Evolutionary conservation across 495 filamentous ascomycete genomes (phyloP).

Genomic region (Penicillium tannophilum): DNA sequence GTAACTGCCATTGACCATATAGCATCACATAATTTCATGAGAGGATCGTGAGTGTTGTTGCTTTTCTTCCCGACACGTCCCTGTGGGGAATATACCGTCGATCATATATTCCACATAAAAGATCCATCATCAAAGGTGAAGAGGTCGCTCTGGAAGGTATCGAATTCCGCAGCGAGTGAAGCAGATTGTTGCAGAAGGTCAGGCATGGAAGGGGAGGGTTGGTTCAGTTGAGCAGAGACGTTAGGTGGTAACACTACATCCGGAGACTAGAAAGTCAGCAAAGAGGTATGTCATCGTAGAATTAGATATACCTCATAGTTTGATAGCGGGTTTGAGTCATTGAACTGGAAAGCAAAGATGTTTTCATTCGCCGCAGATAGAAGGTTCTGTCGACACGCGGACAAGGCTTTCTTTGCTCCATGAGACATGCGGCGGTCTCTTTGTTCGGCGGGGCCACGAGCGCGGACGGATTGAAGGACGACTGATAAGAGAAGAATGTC

Average conservation of each 20-base stretch:
- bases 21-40: no score
- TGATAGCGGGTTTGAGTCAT: conserved; percentile 3
- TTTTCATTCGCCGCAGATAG: conserved; percentile 15
- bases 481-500: conserved; percentile 30
- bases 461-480: conserved; percentile 26
- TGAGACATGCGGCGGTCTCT: conserved; percentile 23
- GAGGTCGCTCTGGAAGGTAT: conserved; percentile 24
- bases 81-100: neutral
- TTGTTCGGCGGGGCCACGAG: conserved; percentile 18
- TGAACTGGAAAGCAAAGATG: neutral
- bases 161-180: conserved; percentile 21
- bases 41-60: no score
- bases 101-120: conserved; percentile 26
- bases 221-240: neutral
- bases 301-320: neutral
- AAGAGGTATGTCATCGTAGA: neutral
- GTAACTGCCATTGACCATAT: no score
- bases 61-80: no score
- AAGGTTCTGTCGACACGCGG: conserved; percentile 26
- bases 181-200: conserved; percentile 21
- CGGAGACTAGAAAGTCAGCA: neutral
- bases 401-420: conserved; percentile 25
- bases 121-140: conserved; percentile 28
- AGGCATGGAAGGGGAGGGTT: conserved; percentile 8
- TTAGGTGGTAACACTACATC: neutral